Conservation (phyloP, 495 filamentous ascomycete genomes). For the Neurospora sp. region DNA sequence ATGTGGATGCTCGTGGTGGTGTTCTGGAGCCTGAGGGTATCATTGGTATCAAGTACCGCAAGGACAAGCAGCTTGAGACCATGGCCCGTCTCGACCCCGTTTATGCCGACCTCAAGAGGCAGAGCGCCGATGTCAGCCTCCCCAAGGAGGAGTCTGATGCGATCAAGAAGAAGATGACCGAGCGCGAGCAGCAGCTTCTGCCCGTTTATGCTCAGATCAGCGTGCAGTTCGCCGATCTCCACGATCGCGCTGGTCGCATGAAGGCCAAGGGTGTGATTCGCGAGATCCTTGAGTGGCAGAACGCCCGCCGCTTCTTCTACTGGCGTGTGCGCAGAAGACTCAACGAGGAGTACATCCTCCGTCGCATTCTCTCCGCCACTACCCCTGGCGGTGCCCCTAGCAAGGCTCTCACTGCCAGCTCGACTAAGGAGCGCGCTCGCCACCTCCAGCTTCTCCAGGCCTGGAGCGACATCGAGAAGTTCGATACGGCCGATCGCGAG, state of each 20-base stretch:
- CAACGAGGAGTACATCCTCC: conserved; percentile 92
- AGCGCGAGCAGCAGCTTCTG: conserved; percentile 78
- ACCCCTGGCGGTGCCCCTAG: conserved; percentile 17
- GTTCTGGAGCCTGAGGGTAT: conserved; percentile 98
- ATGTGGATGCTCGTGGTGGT: conserved; percentile 91
- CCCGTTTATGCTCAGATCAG: conserved; percentile 91
- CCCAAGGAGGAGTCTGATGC: conserved; percentile 60
- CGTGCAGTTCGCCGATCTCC: conserved; percentile 90
- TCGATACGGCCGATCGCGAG: conserved; percentile 65
- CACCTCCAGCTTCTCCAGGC: conserved; percentile 63
- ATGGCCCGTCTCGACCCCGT: conserved; percentile 88
- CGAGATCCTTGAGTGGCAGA: conserved; percentile 68
- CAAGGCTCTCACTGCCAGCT: conserved; percentile 29
- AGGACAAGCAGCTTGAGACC: conserved; percentile 93
- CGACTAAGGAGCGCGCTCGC: conserved; percentile 42
- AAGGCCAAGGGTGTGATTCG: conserved; percentile 93
- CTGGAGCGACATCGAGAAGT: conserved; percentile 65
- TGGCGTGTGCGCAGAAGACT: conserved; percentile 96
- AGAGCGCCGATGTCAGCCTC: conserved; percentile 56
- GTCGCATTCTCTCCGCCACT: conserved; percentile 60
- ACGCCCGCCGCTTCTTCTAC: conserved; percentile 98
- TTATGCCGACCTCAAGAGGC: conserved; percentile 74
- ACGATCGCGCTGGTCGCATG: conserved; percentile 97
- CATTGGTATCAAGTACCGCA: conserved; percentile 94
- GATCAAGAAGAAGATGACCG: conserved; percentile 78